Evolutionary conservation across 768 basidiomycete genomes (phyloP), one percentile per base, ranked within the genome.

Genomic region (Termitomyces sp.): DNA sequence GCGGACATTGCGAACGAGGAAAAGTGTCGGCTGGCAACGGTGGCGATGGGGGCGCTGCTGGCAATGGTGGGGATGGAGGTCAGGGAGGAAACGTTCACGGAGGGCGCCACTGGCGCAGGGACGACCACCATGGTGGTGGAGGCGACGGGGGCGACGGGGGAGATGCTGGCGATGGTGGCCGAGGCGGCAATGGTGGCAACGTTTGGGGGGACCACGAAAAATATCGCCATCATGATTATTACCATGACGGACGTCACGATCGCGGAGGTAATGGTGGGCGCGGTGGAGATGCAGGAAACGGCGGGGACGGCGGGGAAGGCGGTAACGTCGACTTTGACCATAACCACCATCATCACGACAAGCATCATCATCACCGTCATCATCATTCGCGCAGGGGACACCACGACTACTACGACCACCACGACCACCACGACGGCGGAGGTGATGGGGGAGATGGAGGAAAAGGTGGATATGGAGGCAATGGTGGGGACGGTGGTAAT

Each of bases 31-130:
- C 52, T 54, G 58, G 62, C 32, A 59, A 63, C 11, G 62, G 57
- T 2, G 57, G 57, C 6, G 31, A 55, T 38, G 62, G 62, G 15
- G 62, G 57, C 4, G 57, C 51, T 38, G 61, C 11, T 34, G 61
- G 61, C n/a, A 59, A 37, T 14, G 61, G 57, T 42, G 61, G 61
- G 1, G 52, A 58, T 40, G 61, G 61, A 14, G 63, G 63, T 6
- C 48, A 55, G 4, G 59, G 52, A 12, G 59, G 59, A 7, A 60
- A 46, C 15, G 36, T 29, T 4, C 37, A 47, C 8, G n/a, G 48
- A 45, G 6, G 3, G 15, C 53, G 29, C 15, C 10, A 40, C 25
- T 29, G 7, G 46, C 48, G 49, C 29, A 36, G 48, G 20, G 38
- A 42, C 38, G 29, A 51, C 4, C 38, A 42, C 2, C 48, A 51